These are phyloP conservation scores for Cordyceps tenuipes DNA, from an alignment of 2,329 filamentous ascomycete genomes.

Conservation along the genomic window DNA sequence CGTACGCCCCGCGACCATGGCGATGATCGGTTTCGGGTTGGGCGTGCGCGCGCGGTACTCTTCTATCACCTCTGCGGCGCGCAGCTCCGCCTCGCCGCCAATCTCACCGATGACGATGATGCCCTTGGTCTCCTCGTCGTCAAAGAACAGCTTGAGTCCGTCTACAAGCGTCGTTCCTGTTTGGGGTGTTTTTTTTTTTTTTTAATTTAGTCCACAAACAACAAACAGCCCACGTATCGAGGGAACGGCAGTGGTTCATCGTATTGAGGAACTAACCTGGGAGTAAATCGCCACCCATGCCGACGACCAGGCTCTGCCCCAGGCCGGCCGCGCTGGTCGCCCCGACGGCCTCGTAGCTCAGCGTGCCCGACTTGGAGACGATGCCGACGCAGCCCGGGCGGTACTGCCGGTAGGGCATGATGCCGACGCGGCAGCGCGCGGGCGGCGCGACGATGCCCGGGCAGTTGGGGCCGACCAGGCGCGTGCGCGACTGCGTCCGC, in stretches of 20 bases:
- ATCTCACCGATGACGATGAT: constrained; percentile 67
- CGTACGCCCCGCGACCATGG: constrained; percentile 56
- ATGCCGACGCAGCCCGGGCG: constrained; percentile 60
- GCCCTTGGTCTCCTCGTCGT: constrained; percentile 59
- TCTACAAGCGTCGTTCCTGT: constrained; percentile 61
- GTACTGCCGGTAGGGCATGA: constrained; percentile 34
- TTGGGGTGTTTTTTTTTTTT: not conserved
- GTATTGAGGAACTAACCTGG: constrained; percentile 37
- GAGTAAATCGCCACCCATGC: constrained; percentile 68
- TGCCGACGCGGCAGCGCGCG: constrained; percentile 48
- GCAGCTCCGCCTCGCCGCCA: constrained; percentile 60
- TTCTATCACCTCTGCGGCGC: constrained; percentile 62
- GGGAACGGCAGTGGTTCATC: too few relatives aligned
- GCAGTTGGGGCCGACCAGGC: constrained; percentile 73
- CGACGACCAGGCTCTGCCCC: constrained; percentile 69
- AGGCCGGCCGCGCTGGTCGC: constrained; percentile 65
- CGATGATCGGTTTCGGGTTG: constrained; percentile 56
- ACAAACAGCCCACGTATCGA: too few relatives aligned
- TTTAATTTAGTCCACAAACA: not conserved
- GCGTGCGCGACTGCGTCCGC: constrained; percentile 60
- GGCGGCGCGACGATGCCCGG: constrained; percentile 73
- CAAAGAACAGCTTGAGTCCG: constrained; percentile 57
- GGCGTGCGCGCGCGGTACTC: constrained; percentile 49
- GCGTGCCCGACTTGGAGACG: constrained; percentile 70
- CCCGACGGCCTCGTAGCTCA: constrained; percentile 73